phyloP scores from a whole-genome alignment of 352 stramenopile species.

The Globisporangium sylvaticum region DNA sequence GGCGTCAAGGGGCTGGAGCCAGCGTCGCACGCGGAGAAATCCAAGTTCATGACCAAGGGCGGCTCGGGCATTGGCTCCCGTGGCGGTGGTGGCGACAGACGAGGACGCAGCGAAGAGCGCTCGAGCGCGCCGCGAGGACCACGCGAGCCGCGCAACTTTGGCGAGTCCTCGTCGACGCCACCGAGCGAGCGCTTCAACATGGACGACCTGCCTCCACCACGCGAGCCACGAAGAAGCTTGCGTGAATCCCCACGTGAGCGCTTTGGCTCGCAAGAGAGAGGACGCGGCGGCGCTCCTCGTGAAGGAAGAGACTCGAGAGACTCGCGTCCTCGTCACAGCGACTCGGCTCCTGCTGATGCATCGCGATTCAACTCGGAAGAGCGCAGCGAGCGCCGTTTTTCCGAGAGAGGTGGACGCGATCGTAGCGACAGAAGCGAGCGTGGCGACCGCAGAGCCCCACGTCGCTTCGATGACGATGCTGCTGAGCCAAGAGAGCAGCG shows the following conservation, averaged over 20 bases:
- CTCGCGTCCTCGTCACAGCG: neutral
- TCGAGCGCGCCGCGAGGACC: neutral
- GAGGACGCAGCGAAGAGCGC: neutral
- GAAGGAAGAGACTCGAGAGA: neutral
- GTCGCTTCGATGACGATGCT: neutral
- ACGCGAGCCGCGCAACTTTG: constrained; percentile 16
- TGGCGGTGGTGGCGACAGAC: constrained; percentile 5
- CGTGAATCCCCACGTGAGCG: neutral
- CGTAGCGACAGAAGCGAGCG: neutral
- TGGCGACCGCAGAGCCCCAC: neutral
- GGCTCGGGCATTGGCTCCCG: constrained; percentile 2
- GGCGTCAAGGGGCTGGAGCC: constrained; percentile 64
- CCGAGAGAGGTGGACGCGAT: neutral
- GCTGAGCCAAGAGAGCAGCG: neutral
- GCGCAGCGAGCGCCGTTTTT: constrained; percentile 1
- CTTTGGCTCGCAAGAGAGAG: constrained; percentile 3
- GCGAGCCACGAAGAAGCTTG: neutral
- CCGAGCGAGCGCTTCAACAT: constrained; percentile 13
- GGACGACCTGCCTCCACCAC: neutral
- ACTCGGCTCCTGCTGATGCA: neutral
- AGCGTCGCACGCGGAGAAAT: constrained; percentile 11
- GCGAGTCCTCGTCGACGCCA: constrained; percentile 9
- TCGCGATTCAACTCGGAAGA: constrained; percentile 12
- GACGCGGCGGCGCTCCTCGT: neutral
- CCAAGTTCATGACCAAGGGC: constrained; percentile 17